Evolutionary conservation across 1,284 basidiomycete species (phyloP).

Genomic region (Phlebopus sp.): DNA sequence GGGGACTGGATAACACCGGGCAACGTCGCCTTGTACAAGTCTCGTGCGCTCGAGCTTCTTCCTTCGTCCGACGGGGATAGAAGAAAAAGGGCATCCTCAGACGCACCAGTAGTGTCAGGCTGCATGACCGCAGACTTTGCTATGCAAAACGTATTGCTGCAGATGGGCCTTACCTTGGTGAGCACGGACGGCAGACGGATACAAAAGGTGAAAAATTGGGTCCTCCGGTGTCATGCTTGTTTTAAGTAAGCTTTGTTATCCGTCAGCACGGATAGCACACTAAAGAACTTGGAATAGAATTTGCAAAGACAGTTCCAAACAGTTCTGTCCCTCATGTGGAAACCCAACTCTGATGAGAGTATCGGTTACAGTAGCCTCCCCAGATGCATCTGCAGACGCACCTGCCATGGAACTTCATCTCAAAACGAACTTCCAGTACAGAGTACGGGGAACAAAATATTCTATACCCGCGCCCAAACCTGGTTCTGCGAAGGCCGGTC

Average conservation of each 20-base stretch:
- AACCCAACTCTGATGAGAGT: slow-evolving; percentile 90
- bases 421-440: slow-evolving; percentile 94
- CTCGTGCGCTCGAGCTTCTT: slow-evolving; percentile 79
- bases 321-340: slow-evolving; percentile 98
- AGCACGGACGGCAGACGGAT: slow-evolving; percentile 91
- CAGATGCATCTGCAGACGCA: slow-evolving; percentile 52
- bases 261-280: neutral
- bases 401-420: slow-evolving; percentile 83
- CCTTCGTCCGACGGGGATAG: slow-evolving; percentile 43
- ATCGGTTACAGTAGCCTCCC: slow-evolving; percentile 82
- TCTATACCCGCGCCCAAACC: slow-evolving; percentile 91
- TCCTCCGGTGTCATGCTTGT: slow-evolving; percentile 96
- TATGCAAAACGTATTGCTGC: slow-evolving; percentile 96
- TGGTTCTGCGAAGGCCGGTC: slow-evolving; percentile 82
- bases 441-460: slow-evolving; percentile 88
- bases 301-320: slow-evolving; percentile 93
- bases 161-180: slow-evolving; percentile 93
- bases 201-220: slow-evolving; percentile 92
- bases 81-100: slow-evolving; percentile 38
- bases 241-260: slow-evolving; percentile 79
- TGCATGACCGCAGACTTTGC: slow-evolving; percentile 99
- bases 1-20: slow-evolving; percentile 97
- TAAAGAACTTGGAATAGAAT: slow-evolving; percentile 52
- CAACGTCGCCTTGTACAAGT: slow-evolving; percentile 88
- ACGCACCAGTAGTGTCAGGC: slow-evolving; percentile 60